Conservation (phyloP, 2,329 filamentous ascomycete species). For the Penicillium sp. region DNA sequence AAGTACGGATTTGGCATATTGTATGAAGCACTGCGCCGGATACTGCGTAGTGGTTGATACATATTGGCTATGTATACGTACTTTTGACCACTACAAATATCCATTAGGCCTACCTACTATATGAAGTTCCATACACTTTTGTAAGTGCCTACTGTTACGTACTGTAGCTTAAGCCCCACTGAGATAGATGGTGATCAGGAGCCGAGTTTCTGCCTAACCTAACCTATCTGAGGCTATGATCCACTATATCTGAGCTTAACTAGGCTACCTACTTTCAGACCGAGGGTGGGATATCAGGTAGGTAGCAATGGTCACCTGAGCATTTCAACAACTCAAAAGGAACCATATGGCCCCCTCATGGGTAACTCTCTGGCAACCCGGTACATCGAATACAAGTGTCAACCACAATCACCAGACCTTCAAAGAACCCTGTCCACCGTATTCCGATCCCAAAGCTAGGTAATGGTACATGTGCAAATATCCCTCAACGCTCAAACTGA, state of each 20-base stretch:
- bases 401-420: background rate
- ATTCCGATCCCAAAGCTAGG: background rate
- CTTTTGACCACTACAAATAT: background rate
- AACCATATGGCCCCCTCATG: background rate
- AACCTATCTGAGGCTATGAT: no score
- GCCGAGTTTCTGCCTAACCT: no score
- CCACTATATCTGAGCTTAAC: background rate
- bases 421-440: background rate
- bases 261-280: background rate
- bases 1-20: background rate
- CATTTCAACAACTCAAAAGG: background rate
- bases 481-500: background rate
- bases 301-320: constrained; percentile 1
- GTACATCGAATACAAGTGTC: background rate
- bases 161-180: no score
- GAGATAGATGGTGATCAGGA: no score
- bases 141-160: no score
- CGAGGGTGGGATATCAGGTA: background rate
- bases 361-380: background rate
- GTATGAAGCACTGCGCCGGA: no score
- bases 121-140: background rate
- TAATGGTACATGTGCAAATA: background rate
- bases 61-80: background rate
- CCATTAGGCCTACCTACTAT: no score
- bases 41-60: background rate